These are phyloP conservation scores for Quercus mongolica DNA, from an alignment of 306 rosid genomes.

Conservation along the genomic window DNA sequence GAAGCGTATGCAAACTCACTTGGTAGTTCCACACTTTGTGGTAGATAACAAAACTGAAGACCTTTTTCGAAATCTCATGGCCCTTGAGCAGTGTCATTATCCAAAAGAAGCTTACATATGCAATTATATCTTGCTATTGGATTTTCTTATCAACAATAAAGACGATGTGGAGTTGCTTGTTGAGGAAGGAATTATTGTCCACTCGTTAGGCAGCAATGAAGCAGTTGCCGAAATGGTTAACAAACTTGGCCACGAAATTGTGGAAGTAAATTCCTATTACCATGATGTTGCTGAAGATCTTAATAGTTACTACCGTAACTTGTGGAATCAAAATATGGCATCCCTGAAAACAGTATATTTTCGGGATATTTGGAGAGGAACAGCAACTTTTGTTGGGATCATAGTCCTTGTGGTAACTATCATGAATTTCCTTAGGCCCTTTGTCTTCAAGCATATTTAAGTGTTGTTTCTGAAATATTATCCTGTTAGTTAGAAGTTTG, in stretches of 20 bases:
- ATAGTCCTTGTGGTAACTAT: slow-evolving; percentile 25
- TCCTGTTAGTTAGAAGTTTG: too few species aligned
- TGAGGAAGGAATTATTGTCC: background rate
- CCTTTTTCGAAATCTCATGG: slow-evolving; percentile 26
- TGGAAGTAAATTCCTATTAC: background rate
- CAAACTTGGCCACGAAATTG: slow-evolving; percentile 3
- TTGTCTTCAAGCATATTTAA: too few species aligned
- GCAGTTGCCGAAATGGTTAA: slow-evolving; percentile 15
- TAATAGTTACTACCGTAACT: background rate
- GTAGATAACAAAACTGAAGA: slow-evolving; percentile 1
- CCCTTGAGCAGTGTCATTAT: slow-evolving; percentile 30
- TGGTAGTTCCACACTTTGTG: slow-evolving; percentile 3
- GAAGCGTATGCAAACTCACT: background rate
- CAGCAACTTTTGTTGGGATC: slow-evolving; percentile 56
- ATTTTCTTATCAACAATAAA: slow-evolving; percentile 9
- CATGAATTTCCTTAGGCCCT: background rate
- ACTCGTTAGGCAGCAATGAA: slow-evolving; percentile 17
- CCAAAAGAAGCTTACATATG: background rate
- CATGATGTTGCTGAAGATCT: background rate
- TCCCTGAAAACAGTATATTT: slow-evolving; percentile 35
- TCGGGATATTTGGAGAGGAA: slow-evolving; percentile 56
- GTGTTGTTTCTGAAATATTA: too few species aligned
- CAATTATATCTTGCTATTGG: slow-evolving; percentile 21
- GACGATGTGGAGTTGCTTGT: slow-evolving; percentile 20
- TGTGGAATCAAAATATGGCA: slow-evolving; percentile 11